Base-by-base conservation (phyloP, 2,329 filamentous ascomycete species). In the Venturia effusa region DNA sequence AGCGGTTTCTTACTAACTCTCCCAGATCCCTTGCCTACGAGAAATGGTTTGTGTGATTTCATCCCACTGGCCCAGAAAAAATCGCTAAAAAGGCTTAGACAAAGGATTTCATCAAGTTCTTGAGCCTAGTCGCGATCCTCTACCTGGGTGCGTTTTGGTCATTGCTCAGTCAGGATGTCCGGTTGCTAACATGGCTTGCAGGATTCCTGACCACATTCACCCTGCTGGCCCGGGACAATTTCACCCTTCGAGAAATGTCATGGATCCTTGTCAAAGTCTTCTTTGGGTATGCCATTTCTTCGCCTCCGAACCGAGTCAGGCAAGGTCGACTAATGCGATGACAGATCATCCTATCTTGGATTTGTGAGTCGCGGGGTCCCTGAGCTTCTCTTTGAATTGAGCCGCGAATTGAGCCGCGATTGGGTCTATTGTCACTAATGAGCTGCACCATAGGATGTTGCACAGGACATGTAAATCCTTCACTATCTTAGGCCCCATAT, bases 141-240 rank as follows among this genome's bases (percentile, higher is more conserved):
- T 96, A 96, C 72, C 77, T 94, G 59, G 90, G 83, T 84, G 71
- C 37, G 67, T 32, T 19, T 3, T 34, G 17, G 6, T 34, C 51
- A 19, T 15, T 32, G 15, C 30, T 24, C 32, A 27, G 30, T 27
- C 30, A 11, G 15, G 15, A 15, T n/a, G 19, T 32, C 51, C 24
- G 27, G 11, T 32, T 57, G n/a, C 30, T 57, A 19, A 57, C 27
- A n/a, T 19, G n/a, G 30, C 34, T 30, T 19, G 59, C 67, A 83
- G 85, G 92, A 59, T 97, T 97, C 74, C 77, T 96, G 40, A 96
- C 92, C 0, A 96, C 91, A 0, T 93, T 93, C 69, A 87, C 87
- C 0, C 81, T 92, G 32, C 80, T 94, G 55, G 89, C 88, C n/a
- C 83, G 89, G 63, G 87, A 89, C 61, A 75, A 77, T 1, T 91